These are phyloP conservation scores for Talaromyces funiculosus DNA, from an alignment of 2,329 filamentous ascomycete species.

Conservation along the genomic window DNA sequence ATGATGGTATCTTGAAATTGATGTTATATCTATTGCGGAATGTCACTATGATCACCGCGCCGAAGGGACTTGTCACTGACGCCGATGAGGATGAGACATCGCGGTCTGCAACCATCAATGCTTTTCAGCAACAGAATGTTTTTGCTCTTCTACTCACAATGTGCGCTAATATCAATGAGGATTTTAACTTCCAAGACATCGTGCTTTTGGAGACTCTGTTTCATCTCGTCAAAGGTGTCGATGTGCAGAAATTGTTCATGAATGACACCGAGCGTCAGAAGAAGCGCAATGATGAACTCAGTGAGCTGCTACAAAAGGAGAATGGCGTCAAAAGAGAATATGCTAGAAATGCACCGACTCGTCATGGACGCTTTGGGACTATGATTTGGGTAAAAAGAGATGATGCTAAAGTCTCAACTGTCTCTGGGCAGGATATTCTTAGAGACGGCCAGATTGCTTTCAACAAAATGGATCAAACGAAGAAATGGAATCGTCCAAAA, in stretches of 20 bases:
- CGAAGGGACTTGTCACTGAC: conserved; percentile 66
- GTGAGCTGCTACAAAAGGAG: conserved; percentile 72
- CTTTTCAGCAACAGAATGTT: conserved; percentile 85
- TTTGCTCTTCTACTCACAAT: conserved; percentile 79
- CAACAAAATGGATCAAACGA: conserved; percentile 82
- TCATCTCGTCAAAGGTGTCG: conserved; percentile 84
- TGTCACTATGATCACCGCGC: conserved; percentile 74
- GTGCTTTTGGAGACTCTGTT: conserved; percentile 89
- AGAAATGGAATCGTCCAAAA: conserved; percentile 81
- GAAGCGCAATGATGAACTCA: conserved; percentile 67
- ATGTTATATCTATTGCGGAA: conserved; percentile 86
- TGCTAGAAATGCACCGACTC: conserved; percentile 70
- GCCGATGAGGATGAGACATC: conserved; percentile 89
- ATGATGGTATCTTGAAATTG: conserved; percentile 89
- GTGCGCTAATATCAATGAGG: conserved; percentile 87
- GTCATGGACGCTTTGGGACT: conserved; percentile 91
- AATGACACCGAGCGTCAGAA: conserved; percentile 65
- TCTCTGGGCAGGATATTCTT: conserved; percentile 84
- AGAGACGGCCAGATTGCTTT: conserved; percentile 66
- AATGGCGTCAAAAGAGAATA: conserved; percentile 73
- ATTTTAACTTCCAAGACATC: conserved; percentile 84
- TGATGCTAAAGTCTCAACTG: conserved; percentile 73
- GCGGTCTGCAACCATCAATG: conserved; percentile 78
- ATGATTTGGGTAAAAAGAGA: conserved; percentile 95
- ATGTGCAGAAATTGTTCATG: conserved; percentile 79